These are phyloP conservation scores for Globisporangium irregulare DNA, from an alignment of 352 stramenopile species.

Conservation along the genomic window DNA sequence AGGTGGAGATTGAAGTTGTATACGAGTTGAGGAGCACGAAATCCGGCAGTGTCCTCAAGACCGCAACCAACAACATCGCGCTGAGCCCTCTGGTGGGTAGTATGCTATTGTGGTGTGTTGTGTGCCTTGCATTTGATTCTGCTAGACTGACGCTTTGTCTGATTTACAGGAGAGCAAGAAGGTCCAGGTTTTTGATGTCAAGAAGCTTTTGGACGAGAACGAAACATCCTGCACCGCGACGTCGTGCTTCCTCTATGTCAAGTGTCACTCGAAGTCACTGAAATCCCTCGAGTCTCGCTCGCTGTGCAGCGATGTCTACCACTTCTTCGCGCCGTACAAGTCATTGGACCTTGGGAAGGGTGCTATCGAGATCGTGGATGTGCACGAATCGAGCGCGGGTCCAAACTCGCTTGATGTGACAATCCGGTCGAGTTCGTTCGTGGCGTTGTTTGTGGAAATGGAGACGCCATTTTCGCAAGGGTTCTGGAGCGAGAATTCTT, in stretches of 20 bases:
- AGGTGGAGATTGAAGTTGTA: constrained; percentile 31
- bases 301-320: constrained; percentile 42
- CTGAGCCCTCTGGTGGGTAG: constrained; percentile 38
- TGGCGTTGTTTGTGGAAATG: constrained; percentile 80
- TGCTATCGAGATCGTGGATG: constrained; percentile 22
- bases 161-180: constrained; percentile 35
- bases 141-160: not conserved
- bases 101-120: not conserved
- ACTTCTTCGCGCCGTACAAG: constrained; percentile 77
- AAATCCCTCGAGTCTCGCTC: constrained; percentile 6
- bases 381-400: not conserved
- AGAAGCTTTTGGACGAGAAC: constrained; percentile 30
- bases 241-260: constrained; percentile 59
- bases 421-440: constrained; percentile 42
- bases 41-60: constrained; percentile 44
- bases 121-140: constrained; percentile 6
- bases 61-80: constrained; percentile 22
- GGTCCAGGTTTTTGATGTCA: constrained; percentile 27
- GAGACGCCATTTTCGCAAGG: constrained; percentile 41
- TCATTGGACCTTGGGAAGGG: constrained; percentile 41
- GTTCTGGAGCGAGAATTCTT: constrained; percentile 71
- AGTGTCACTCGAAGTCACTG: constrained; percentile 20
- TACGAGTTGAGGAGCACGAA: constrained; percentile 44
- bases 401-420: constrained; percentile 36
- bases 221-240: constrained; percentile 35